Percentiles rank a stretch among this genome's conserved stretches.
These are phyloP conservation scores for Mycosphaerella arachidis DNA, from an alignment of 2,329 filamentous ascomycete species.

Conservation along the genomic window DNA sequence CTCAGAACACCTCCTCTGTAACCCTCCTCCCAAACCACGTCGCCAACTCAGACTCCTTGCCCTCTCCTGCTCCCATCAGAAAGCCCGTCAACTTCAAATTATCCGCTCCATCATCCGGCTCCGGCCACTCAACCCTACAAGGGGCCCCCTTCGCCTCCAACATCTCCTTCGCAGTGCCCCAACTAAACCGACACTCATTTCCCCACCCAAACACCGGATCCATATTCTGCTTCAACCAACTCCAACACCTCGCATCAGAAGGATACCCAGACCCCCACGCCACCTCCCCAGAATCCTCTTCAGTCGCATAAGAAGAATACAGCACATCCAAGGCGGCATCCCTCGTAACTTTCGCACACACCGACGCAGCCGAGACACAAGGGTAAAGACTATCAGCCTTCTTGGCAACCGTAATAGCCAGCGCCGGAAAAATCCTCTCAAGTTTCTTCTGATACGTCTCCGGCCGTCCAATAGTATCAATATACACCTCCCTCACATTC, in stretches of 20 bases:
- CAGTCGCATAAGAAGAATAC: conserved; percentile 52
- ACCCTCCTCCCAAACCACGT: conserved; percentile 78
- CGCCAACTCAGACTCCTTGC: conserved; percentile 61
- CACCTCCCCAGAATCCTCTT: conserved; percentile 30
- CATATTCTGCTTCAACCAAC: conserved; percentile 82
- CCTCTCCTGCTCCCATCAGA: conserved; percentile 50
- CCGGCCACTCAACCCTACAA: conserved; percentile 75
- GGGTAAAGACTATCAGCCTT: conserved; percentile 93
- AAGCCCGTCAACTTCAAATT: conserved; percentile 70
- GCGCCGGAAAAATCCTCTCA: conserved; percentile 74
- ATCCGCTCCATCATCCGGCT: conserved; percentile 64
- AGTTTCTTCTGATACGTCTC: conserved; percentile 78
- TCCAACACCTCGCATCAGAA: conserved; percentile 72
- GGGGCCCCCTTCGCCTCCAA: conserved; percentile 69
- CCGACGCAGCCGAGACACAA: conserved; percentile 86
- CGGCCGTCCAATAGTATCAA: conserved; percentile 88
- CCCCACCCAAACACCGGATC: conserved; percentile 96
- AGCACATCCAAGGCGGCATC: conserved; percentile 83
- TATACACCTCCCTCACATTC: conserved; percentile 83
- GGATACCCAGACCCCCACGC: conserved; percentile 91
- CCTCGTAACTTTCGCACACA: conserved; percentile 92
- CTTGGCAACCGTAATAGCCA: conserved; percentile 48
- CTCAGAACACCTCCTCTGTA: conserved; percentile 64
- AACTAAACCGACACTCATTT: conserved; percentile 86
- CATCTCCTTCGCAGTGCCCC: conserved; percentile 92